These are phyloP conservation scores for Nemania bipapillata DNA, from an alignment of 2,329 filamentous ascomycete genomes.

Conservation along the genomic window DNA sequence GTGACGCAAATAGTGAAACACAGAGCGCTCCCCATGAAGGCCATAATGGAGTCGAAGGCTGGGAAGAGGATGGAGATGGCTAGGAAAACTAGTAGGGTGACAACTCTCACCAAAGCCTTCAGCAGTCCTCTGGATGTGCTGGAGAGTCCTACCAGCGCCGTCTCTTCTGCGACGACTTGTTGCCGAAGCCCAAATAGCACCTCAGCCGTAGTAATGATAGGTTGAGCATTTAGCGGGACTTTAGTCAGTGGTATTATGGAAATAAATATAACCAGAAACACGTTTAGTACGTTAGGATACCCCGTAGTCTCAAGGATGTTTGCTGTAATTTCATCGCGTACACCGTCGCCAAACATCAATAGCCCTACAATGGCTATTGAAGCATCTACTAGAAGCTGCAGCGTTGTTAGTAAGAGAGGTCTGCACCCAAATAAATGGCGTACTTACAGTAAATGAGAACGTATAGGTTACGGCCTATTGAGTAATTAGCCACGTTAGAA, in stretches of 20 bases:
- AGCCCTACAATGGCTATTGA: constrained; percentile 84
- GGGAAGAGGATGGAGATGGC: constrained; percentile 76
- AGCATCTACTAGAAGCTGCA: constrained; percentile 79
- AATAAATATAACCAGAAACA: constrained; percentile 85
- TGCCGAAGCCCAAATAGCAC: constrained; percentile 76
- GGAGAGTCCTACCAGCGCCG: constrained; percentile 64
- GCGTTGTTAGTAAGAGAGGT: constrained; percentile 4
- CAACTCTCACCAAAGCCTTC: constrained; percentile 71
- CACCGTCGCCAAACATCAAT: constrained; percentile 93
- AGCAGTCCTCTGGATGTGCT: constrained; percentile 67
- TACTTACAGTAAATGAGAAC: constrained; percentile 81
- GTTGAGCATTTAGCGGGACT: constrained; percentile 88
- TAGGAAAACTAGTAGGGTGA: constrained; percentile 77
- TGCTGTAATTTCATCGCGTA: constrained; percentile 87
- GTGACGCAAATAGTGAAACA: constrained; percentile 96
- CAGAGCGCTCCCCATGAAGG: constrained; percentile 85
- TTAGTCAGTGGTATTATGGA: constrained; percentile 81
- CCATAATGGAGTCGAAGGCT: constrained; percentile 89
- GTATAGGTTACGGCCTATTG: constrained; percentile 77
- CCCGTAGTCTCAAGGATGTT: constrained; percentile 81
- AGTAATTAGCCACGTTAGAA: constrained; percentile 34
- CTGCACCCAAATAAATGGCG: background rate
- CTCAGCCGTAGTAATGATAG: constrained; percentile 86
- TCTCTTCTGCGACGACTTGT: constrained; percentile 58
- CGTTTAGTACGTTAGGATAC: constrained; percentile 78